Evolutionary conservation across 139 green algal genomes (phyloP).

Genomic region (Astrephomene gubernaculifera): DNA sequence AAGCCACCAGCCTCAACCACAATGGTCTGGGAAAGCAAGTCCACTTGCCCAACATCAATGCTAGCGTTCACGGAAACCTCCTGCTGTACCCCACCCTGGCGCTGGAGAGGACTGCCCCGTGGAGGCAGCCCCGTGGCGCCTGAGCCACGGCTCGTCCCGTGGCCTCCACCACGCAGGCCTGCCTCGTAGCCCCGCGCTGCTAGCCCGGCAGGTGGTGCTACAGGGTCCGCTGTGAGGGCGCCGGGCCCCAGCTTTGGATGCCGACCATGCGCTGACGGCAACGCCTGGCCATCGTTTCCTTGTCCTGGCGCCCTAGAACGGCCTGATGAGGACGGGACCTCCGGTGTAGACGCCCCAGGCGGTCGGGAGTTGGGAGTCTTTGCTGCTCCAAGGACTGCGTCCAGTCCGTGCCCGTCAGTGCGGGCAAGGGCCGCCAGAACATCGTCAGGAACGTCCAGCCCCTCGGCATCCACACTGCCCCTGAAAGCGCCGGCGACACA

Average conservation of each 20-base stretch:
- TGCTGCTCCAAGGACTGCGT: neutral
- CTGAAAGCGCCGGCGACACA: neutral
- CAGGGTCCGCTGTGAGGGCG: neutral
- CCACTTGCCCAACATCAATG: neutral
- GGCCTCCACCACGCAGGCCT: neutral
- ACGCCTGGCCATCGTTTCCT: neutral
- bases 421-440: conserved; percentile 20
- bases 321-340: neutral
- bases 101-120: neutral
- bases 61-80: neutral
- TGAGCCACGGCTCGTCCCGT: neutral
- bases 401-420: neutral
- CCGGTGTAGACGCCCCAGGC: too few relatives aligned
- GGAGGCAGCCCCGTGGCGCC: neutral
- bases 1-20: neutral
- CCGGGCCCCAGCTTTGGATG: neutral
- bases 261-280: neutral
- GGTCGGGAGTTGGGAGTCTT: neutral
- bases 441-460: conserved; percentile 17
- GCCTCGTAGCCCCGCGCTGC: neutral
- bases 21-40: neutral
- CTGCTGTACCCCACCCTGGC: neutral
- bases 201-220: neutral
- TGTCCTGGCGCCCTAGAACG: neutral
- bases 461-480: neutral